These are phyloP conservation scores for Cucurbita maxima DNA, from an alignment of 306 rosid genomes.

Conservation along the genomic window DNA sequence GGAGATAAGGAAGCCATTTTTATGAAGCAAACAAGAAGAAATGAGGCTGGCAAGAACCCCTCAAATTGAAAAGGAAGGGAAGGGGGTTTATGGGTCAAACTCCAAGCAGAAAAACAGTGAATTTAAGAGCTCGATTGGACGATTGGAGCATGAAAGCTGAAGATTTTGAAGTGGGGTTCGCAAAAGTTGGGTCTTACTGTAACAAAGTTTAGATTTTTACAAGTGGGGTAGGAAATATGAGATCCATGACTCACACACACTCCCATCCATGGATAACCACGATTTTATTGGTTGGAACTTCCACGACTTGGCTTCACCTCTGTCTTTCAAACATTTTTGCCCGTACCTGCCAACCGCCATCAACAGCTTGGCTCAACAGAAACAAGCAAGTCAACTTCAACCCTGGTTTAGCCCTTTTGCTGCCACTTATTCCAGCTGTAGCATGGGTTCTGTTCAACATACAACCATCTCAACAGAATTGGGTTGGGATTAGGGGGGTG, in stretches of 20 bases:
- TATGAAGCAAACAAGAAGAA: not conserved
- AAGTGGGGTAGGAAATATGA: conserved; percentile 1
- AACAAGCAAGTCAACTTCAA: conserved; percentile 10
- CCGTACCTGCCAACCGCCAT: conserved; percentile 10
- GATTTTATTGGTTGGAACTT: conserved; percentile 35
- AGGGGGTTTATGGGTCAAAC: not conserved
- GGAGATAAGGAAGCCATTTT: conserved; percentile 44
- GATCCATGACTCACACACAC: conserved; percentile 10
- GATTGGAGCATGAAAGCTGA: not conserved
- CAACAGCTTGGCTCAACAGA: not conserved
- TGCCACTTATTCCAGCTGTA: conserved; percentile 64
- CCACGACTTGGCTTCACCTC: conserved; percentile 2
- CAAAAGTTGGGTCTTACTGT: not conserved
- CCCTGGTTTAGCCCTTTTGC: conserved; percentile 63
- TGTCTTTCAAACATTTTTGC: not conserved
- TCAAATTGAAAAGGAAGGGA: not conserved
- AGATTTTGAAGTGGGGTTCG: not conserved
- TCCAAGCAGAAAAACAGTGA: not conserved
- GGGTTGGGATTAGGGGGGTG: conserved; percentile 66
- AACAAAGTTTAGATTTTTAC: not conserved
- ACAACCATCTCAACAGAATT: conserved; percentile 61
- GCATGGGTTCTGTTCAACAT: conserved; percentile 93
- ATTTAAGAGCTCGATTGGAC: not conserved
- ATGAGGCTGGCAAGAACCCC: not conserved
- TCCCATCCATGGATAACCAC: conserved; percentile 33